Conservation (phyloP, 345 rosid genomes). For the Populus tremula region DNA sequence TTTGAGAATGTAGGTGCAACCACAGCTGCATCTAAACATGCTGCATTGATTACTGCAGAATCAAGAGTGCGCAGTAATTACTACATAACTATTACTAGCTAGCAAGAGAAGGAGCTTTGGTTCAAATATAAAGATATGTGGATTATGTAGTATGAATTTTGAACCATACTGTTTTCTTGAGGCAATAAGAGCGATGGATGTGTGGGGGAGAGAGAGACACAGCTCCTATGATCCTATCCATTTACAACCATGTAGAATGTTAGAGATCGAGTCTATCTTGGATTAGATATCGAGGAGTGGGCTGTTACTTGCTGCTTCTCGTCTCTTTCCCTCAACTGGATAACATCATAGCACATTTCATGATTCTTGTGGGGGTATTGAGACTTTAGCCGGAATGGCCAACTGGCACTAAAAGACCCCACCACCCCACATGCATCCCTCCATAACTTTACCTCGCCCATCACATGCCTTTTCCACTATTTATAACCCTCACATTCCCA, state of each 20-base stretch:
- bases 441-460: slow-evolving; percentile 6
- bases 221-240: slow-evolving; percentile 23
- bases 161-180: slow-evolving; percentile 15
- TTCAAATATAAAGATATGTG: background rate
- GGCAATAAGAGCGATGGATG: background rate
- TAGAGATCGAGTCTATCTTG: slow-evolving; percentile 27
- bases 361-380: slow-evolving; percentile 43
- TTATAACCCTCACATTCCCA: slow-evolving; percentile 28
- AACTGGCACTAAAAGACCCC: slow-evolving; percentile 43
- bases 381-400: slow-evolving; percentile 43
- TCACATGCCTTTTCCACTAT: slow-evolving; percentile 23
- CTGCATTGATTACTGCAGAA: no score
- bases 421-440: slow-evolving; percentile 47
- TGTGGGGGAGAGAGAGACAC: slow-evolving; percentile 2
- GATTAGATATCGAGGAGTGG: slow-evolving; percentile 41
- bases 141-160: slow-evolving; percentile 23
- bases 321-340: slow-evolving; percentile 34
- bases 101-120: slow-evolving; percentile 5
- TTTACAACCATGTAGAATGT: slow-evolving; percentile 31
- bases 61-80: no score
- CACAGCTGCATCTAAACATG: no score
- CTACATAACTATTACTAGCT: background rate
- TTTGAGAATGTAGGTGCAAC: background rate
- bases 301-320: slow-evolving; percentile 31
- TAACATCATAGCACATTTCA: slow-evolving; percentile 36